phyloP scores from a whole-genome alignment of 2,329 filamentous ascomycete species.

The Colletotrichum siamense region DNA sequence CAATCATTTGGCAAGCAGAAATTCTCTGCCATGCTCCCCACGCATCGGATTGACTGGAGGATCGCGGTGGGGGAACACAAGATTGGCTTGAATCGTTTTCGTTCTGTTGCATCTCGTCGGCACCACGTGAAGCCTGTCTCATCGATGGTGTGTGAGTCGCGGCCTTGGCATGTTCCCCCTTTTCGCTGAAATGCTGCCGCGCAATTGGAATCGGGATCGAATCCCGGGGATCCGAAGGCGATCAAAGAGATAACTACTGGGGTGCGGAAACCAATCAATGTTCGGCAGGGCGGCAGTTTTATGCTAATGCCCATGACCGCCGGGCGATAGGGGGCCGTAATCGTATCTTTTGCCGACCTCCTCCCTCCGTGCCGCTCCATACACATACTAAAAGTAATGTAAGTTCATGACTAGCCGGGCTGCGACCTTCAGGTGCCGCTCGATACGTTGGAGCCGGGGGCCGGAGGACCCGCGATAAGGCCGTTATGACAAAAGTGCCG shows the following conservation, averaged over 20 bases:
- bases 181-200: not conserved
- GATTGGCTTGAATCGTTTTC: not conserved
- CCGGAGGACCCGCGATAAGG: not conserved
- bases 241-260: not conserved
- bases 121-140: not conserved
- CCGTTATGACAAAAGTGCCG: not conserved
- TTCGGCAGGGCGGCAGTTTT: not conserved
- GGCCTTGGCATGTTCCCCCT: not conserved
- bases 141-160: not conserved
- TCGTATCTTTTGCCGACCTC: not conserved
- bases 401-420: slow-evolving; percentile 9
- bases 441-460: not conserved
- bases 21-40: not conserved
- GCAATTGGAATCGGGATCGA: not conserved
- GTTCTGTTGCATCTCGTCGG: not conserved
- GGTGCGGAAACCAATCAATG: not conserved
- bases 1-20: not conserved
- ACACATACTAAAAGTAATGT: not conserved
- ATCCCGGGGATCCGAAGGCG: not conserved
- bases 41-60: not conserved
- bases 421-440: not conserved
- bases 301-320: not conserved
- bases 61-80: not conserved
- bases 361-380: not conserved
- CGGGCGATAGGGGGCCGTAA: not conserved